Evolutionary conservation across 192 early-diverging fungal species (phyloP), one percentile per base, ranked within the genome.

Genomic region (Backusella circina): DNA sequence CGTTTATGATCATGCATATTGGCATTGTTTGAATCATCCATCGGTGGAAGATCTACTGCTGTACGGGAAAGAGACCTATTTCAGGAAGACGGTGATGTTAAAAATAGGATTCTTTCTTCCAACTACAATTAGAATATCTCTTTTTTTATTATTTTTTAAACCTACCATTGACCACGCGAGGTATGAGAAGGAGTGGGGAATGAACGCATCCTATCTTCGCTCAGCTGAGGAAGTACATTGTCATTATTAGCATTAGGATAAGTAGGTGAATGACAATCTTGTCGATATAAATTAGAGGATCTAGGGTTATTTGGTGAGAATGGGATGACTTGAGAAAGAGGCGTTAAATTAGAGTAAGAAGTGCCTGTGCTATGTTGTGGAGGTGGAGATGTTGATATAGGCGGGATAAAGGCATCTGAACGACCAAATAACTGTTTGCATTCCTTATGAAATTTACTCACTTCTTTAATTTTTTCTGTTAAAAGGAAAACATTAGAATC

Each of bases 381-480:
- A 61, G 54, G 54, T 28, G 54, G 13, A 30, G 31, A 67, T 67
- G n/a, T n/a, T 67, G 65, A 33, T n/a, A 67, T 67, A n/a, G 65
- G 28, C 16, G 28, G 65, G n/a, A 33, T 67, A 33, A 67, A 33
- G 16, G 65, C 54, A 28, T 61, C 54, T 3, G 54, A 61, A 61
- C 54, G 54, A 28, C 65, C 65, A 67, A 67, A 67, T 33, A 67
- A 16, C 28, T 33, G 33, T n/a, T 67, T 67, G 33, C 65, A 67
- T 67, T 67, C 65, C 35, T 67, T 67, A 35, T 67, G 18, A 35
- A 67, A 67, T 67, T 67, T 67, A 6, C 65, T 67, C 8, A 31
- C n/a, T 30, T 67, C 65, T 67, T 67, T 67, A 67, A 67, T 67
- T 67, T 67, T 67, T 35, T 67, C 65, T 67, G 28, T 35, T 30